Conservation (phyloP, 805 yeast genomes). For the Ogataea polymorpha region DNA sequence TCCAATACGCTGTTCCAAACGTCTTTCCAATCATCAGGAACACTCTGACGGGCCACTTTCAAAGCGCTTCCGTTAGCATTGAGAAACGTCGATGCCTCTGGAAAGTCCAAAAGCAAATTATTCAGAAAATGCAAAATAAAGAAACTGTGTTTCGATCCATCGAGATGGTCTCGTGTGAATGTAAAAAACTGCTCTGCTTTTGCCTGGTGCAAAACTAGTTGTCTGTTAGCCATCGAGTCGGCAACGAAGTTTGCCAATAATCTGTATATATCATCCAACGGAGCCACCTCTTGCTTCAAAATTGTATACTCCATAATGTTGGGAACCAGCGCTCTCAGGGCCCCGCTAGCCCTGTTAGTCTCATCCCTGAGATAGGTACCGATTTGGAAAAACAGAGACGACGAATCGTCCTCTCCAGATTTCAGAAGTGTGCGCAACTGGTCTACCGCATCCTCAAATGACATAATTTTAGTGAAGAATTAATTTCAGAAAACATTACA, state of each 20-base stretch:
- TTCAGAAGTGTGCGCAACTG: not conserved
- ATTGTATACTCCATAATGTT: constrained; percentile 1
- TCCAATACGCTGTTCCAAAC: constrained; percentile 9
- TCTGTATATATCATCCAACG: constrained; percentile 5
- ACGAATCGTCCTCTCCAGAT: no score
- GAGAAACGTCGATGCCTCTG: constrained; percentile 1
- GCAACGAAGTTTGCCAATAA: constrained; percentile 19
- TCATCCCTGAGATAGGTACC: constrained; percentile 1
- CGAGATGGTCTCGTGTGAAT: constrained; percentile 1
- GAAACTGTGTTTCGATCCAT: not conserved
- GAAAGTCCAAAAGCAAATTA: constrained; percentile 12
- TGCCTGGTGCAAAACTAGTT: not conserved
- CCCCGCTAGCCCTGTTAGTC: not conserved
- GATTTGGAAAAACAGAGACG: no score
- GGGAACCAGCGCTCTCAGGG: constrained; percentile 3
- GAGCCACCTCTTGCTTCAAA: not conserved
- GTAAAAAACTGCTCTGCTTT: not conserved
- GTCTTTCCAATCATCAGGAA: constrained; percentile 5
- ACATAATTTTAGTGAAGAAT: not conserved
- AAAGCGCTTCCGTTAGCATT: not conserved
- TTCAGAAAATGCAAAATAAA: constrained; percentile 15
- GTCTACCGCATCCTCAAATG: not conserved
- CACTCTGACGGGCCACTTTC: not conserved
- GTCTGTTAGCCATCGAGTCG: constrained; percentile 11
- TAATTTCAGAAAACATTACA: constrained; percentile 4